These are phyloP conservation scores for Lachnellula arida DNA, from an alignment of 2,329 filamentous ascomycete species.

Conservation along the genomic window DNA sequence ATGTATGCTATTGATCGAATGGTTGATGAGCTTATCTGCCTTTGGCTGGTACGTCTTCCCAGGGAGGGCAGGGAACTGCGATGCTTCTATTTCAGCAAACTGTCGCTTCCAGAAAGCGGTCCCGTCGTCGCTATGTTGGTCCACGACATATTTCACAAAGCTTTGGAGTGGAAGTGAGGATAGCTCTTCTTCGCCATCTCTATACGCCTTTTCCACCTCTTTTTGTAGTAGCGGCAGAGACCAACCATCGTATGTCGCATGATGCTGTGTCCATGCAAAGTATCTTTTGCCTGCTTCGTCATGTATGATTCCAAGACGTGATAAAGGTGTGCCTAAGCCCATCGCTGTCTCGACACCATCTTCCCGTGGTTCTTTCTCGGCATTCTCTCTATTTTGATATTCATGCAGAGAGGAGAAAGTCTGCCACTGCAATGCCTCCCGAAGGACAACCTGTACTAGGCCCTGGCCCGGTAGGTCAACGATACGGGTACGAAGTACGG, in stretches of 20 bases:
- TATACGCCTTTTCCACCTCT: constrained; percentile 2
- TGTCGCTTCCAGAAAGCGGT: too few relatives aligned
- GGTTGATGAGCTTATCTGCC: neutral
- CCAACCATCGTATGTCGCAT: constrained; percentile 61
- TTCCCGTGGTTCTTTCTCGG: too few relatives aligned
- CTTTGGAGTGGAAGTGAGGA: constrained; percentile 12
- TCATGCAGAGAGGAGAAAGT: constrained; percentile 13
- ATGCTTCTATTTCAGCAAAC: neutral
- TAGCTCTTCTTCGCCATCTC: constrained; percentile 8
- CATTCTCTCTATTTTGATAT: neutral
- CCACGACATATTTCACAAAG: constrained; percentile 43
- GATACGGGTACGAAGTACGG: constrained; percentile 33
- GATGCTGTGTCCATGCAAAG: constrained; percentile 36
- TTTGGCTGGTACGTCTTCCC: neutral
- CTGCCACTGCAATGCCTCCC: constrained; percentile 9
- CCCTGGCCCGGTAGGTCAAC: constrained; percentile 25
- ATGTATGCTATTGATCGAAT: neutral
- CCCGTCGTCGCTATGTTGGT: too few relatives aligned
- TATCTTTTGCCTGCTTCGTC: too few relatives aligned
- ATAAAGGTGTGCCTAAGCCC: too few relatives aligned
- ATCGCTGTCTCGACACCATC: too few relatives aligned
- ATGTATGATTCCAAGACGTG: too few relatives aligned
- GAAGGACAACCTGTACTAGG: constrained; percentile 9
- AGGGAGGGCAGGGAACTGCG: neutral
- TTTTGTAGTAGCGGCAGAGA: constrained; percentile 37